Percentiles rank a stretch among this genome's conserved stretches.
Conservation (phyloP, 176 grass and related monocot genomes). For the Bothriochloa decipiens region DNA sequence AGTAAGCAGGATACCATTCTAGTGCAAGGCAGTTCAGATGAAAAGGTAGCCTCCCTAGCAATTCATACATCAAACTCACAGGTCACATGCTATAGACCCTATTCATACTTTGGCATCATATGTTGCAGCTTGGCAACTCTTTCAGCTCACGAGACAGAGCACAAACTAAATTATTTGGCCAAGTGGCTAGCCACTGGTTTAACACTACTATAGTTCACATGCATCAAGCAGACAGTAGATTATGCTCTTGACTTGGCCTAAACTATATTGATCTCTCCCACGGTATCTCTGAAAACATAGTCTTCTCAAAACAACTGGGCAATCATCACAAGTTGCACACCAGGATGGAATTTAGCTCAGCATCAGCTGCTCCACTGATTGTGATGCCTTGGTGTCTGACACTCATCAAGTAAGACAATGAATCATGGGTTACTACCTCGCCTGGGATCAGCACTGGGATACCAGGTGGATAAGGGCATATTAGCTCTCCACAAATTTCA, state of each 20-base stretch:
- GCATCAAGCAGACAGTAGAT: background rate
- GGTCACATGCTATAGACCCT: conserved; percentile 36
- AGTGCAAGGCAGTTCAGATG: conserved; percentile 50
- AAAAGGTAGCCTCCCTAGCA: conserved; percentile 39
- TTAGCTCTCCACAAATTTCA: conserved; percentile 83
- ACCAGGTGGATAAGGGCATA: conserved; percentile 85
- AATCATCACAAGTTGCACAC: conserved; percentile 57
- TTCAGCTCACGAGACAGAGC: conserved; percentile 29
- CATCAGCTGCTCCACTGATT: conserved; percentile 74
- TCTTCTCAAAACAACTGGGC: background rate
- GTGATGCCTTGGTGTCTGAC: conserved; percentile 51
- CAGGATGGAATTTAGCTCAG: conserved; percentile 61
- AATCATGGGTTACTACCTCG: conserved; percentile 69
- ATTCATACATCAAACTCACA: conserved; percentile 25
- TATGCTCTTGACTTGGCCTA: background rate
- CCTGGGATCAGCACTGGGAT: conserved; percentile 80
- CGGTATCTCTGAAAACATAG: background rate
- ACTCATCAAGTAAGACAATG: conserved; percentile 60
- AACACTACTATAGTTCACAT: conserved; percentile 27
- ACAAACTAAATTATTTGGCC: conserved; percentile 35
- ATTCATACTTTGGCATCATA: conserved; percentile 33
- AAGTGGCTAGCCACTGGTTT: conserved; percentile 26
- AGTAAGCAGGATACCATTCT: conserved; percentile 41
- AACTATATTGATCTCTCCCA: conserved; percentile 8
- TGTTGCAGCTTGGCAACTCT: conserved; percentile 30